Evolutionary conservation across 306 rosid species (phyloP).

Genomic region (Ochetophila trinervis): DNA sequence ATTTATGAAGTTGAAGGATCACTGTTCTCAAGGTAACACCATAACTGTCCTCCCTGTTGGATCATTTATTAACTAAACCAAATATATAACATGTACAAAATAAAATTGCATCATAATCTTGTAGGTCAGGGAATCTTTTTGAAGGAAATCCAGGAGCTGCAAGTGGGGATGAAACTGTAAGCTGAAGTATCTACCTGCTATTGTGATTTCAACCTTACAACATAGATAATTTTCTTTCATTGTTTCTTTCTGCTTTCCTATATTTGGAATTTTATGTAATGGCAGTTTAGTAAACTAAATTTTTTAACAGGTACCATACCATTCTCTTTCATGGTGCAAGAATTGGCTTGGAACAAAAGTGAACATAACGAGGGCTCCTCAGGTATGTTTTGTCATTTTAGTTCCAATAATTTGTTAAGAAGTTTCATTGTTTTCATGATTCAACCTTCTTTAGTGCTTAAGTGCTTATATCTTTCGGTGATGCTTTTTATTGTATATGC

Average conservation of each 20-base stretch:
- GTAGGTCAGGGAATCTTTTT: constrained; percentile 85
- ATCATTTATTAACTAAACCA: background rate
- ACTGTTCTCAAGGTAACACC: constrained; percentile 80
- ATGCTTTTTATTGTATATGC: background rate
- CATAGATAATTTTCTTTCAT: constrained; percentile 2
- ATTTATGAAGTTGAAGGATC: constrained; percentile 84
- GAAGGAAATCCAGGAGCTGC: constrained; percentile 85
- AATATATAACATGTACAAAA: background rate
- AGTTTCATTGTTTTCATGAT: background rate
- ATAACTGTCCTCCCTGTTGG: background rate
- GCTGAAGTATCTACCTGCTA: constrained; percentile 24
- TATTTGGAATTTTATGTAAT: constrained; percentile 24
- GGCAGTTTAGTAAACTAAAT: constrained; percentile 12
- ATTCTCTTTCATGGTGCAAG: constrained; percentile 96
- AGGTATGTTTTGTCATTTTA: constrained; percentile 49
- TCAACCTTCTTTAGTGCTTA: background rate
- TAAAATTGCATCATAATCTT: constrained; percentile 6
- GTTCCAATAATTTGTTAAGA: background rate
- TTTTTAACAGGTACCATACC: constrained; percentile 74
- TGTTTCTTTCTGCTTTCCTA: constrained; percentile 1
- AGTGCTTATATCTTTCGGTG: background rate
- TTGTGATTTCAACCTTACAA: constrained; percentile 19
- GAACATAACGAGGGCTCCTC: constrained; percentile 95
- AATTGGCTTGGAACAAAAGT: constrained; percentile 93
- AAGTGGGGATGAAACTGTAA: constrained; percentile 95